Base-by-base conservation (phyloP, 2,329 filamentous ascomycete species). In the Phyllosticta capitalensis region DNA sequence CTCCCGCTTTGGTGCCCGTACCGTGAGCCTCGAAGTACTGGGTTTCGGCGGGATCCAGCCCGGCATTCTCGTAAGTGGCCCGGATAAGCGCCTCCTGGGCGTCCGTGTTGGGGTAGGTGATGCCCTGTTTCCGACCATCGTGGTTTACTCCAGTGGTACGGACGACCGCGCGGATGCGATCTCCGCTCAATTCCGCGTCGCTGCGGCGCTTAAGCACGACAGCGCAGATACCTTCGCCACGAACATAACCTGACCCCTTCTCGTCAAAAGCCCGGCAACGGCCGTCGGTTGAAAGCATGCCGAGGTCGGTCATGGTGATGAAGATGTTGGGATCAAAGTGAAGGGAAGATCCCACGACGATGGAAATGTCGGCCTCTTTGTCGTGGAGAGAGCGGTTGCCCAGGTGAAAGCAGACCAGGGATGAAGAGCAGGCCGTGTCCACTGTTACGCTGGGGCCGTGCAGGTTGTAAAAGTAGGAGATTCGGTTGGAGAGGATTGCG, bases 221-320 rank as follows among this genome's bases (percentile, higher is more conserved):
- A 14, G 81, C 76, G 0, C 78, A 82, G 26, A 82, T 74, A 0
- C 84, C 85, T 65, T 88, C 85, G 1, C 83, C 85, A 33, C 84
- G 76, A 0, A 80, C 83, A 65, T 87, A 88, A 1, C 85, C 85
- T 61, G 82, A 80, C 19, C 82, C 85, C 4, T 76, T 75, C 12
- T 74, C 67, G 64, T 85, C 84, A 61, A 71, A 75, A 33, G 68
- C 71, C 30, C 62, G 58, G 33, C 65, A 71, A n/a, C 62, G 64
- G 2, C 72, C 71, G 17, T 65, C 67, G 45, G 71, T 68, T 0
- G 67, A 72, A 28, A 73, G 64, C 58, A 67, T 59, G 3, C 64
- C 56, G 56, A 64, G 64, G 30, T 53, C 52, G 19, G 50, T 54
- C 56, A 58, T 66, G 1, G 57, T 54, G 21, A 72, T 67, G 58